Base-by-base conservation (phyloP, 1,284 basidiomycete genomes). In the Tilletia setariae region DNA sequence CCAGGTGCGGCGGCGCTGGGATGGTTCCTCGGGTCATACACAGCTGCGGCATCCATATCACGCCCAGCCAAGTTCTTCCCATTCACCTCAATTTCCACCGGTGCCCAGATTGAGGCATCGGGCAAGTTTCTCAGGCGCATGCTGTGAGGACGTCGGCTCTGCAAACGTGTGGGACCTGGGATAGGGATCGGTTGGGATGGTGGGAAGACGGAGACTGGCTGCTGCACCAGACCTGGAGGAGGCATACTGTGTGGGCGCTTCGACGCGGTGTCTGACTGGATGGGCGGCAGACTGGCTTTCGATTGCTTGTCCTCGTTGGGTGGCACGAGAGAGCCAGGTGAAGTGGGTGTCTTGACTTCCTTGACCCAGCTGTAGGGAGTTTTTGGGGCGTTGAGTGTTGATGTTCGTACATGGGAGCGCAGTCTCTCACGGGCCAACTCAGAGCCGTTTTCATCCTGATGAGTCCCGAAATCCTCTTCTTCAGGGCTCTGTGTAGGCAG, bases 1-100 rank as follows among this genome's bases (percentile, higher is more conserved):
- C 35, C 4, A 40, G 35, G 35, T 40, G 35, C 35, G 35, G 11
- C 35, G 35, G 4, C 19, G 4, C 21, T 23, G 8, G 21, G 13
- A 23, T 53, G 21, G 13, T 53, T 53, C 13, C 65, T 28, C 16
- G 65, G 65, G 30, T 66, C 65, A 21, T 43, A 42, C 35, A 66
- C 65, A 4, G 65, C 43, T 25, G 47, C 42, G 4, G 65, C 65
- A 9, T 61, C 40, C 65, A 66, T 66, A 21, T 66, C 51, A 9
- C 65, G 28, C 3, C 65, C 65, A 62, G 25, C 44, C 30, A 66
- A 28, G 25, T n/a, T 42, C 9, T 42, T 47, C 35, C 65, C 65
- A 25, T 66, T 66, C n/a, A 61, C 65, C 32, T 66, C 59, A 13
- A 66, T 66, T 25, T 66, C 65, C 11, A 59, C 65, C 35, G 65